Evolutionary conservation across 371 early-diverging fungal genomes (phyloP), one percentile per base, ranked within the genome.

Genomic region (Phascolomyces articulosus): DNA sequence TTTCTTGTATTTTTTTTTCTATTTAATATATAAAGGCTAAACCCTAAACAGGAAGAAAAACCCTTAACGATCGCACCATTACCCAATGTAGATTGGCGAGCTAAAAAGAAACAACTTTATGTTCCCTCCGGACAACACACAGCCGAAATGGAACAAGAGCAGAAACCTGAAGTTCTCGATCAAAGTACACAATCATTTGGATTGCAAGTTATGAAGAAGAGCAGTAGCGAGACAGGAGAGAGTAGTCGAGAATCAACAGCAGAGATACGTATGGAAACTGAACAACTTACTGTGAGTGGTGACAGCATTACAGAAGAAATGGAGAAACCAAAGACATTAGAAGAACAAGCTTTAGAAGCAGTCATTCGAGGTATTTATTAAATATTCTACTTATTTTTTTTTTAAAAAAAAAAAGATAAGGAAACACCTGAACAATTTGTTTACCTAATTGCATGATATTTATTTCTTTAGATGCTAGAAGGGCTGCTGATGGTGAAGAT

Each of bases 311-410:
- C 44, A 18, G 66, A 55, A 26, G 68, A 77, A 44, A 75, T 70
- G 47, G 31, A 31, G 20, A 44, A 21, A 51, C 51, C 63, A 9
- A 49, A 85, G 62, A 82, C 85, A 1, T 49, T 86, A 34, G 89
- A 91, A 47, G 81, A 88, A 62, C 63, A 74, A 27, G 91, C 91
- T 0, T 59, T 82, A 13, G 82, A 82, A 23, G 88, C 82, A 38
- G 71, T 91, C 44, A 64, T 87, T 8, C 86, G 71, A 85, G 80
- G 70, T 66, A 64, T 59, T 20, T 16, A 2, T 54, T n/a, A n/a
- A n/a, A 34, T 34, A 34, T 34, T 34, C 34, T n/a, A n/a, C n/a
- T n/a, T n/a, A n/a, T n/a, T n/a, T n/a, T n/a, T n/a, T n/a, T n/a
- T n/a, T 15, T 13, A 28, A 26, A 27, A 34, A 38, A 24, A 31